Conservation (phyloP, 768 basidiomycete species). For the Pleurotus sapidus region DNA sequence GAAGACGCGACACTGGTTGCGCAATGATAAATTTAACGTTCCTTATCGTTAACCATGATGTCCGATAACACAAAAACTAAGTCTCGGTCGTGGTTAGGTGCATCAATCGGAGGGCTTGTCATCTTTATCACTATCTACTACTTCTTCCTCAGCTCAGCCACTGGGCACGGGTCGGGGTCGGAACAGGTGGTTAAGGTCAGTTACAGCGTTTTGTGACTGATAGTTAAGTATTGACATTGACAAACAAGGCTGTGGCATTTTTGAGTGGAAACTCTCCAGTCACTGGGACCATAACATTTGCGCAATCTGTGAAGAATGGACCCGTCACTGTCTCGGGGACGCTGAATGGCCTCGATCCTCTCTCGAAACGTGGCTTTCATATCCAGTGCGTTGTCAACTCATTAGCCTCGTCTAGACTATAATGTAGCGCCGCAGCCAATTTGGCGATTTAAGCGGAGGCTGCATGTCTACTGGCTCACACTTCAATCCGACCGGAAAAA, state of each 20-base stretch:
- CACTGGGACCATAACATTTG: constrained; percentile 64
- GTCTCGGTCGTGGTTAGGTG: neutral
- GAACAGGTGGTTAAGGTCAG: neutral
- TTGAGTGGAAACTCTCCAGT: constrained; percentile 50
- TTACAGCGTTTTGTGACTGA: no score
- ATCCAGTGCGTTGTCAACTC: constrained; percentile 55
- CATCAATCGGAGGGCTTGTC: neutral
- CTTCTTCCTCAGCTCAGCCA: neutral
- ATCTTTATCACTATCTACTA: neutral
- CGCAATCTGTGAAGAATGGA: constrained; percentile 44
- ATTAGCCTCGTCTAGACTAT: neutral
- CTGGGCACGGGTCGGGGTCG: neutral
- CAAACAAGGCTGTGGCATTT: neutral
- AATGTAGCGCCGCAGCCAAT: constrained; percentile 20
- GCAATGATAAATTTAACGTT: no score
- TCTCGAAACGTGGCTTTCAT: constrained; percentile 70
- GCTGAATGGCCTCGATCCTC: constrained; percentile 56
- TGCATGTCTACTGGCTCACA: constrained; percentile 71
- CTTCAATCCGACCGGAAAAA: constrained; percentile 68
- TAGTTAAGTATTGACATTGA: no score
- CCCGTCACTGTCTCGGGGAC: constrained; percentile 63
- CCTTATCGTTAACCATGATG: neutral
- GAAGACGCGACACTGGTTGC: no score
- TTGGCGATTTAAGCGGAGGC: constrained; percentile 65
- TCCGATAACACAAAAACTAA: neutral